Conservation (phyloP, 768 basidiomycete genomes). For the Phylloporus sp. region DNA sequence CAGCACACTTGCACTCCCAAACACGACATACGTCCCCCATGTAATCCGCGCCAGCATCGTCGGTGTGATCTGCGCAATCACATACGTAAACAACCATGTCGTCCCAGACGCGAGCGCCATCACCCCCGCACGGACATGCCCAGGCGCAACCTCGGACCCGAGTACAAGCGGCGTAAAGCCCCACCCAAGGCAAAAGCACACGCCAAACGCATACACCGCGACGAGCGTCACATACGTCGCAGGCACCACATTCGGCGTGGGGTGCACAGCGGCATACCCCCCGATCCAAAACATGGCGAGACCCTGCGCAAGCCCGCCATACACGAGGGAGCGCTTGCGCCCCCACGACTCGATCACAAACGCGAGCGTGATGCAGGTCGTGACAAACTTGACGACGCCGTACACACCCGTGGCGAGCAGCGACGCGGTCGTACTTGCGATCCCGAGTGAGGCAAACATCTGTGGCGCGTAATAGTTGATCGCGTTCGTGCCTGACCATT, state of each 20-base stretch:
- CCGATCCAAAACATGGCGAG: conserved; percentile 38
- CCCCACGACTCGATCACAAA: conserved; percentile 40
- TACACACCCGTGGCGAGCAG: conserved; percentile 41
- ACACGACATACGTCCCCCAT: conserved; percentile 32
- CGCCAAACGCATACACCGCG: conserved; percentile 35
- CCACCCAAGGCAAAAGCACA: conserved; percentile 35
- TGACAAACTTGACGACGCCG: conserved; percentile 37
- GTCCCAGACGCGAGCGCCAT: conserved; percentile 29
- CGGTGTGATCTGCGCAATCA: conserved; percentile 37
- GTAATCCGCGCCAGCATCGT: conserved; percentile 28
- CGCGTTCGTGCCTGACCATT: conserved; percentile 41
- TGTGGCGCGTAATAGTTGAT: conserved; percentile 40
- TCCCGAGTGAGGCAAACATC: conserved; percentile 35
- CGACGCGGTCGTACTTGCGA: conserved; percentile 29
- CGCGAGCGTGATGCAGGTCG: conserved; percentile 29
- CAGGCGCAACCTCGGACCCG: conserved; percentile 34
- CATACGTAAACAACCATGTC: conserved; percentile 38
- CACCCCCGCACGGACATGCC: conserved; percentile 33
- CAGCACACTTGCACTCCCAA: conserved; percentile 27
- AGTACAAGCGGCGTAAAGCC: conserved; percentile 34
- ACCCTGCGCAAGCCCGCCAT: conserved; percentile 34
- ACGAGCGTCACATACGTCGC: conserved; percentile 34
- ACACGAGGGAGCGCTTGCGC: conserved; percentile 35
- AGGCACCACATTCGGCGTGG: conserved; percentile 20
- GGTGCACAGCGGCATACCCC: conserved; percentile 30